Evolutionary conservation across 345 rosid genomes (phyloP).

Genomic region (Nasturtium officinale): DNA sequence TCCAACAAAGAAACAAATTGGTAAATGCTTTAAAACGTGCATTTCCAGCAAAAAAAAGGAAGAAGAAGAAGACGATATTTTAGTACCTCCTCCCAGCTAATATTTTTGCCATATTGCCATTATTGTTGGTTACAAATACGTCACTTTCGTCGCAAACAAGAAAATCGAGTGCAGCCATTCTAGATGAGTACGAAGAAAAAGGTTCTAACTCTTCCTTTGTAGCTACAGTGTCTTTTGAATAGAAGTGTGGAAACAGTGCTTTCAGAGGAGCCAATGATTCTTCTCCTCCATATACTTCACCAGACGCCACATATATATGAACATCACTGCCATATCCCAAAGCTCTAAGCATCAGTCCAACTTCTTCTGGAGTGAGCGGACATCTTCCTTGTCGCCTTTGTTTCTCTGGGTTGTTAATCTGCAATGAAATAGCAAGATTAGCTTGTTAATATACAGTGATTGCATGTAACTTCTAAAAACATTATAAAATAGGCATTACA

Average conservation of each 20-base stretch:
- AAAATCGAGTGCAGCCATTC: constrained; percentile 99
- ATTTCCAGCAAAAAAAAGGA: neutral
- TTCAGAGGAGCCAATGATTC: constrained; percentile 79
- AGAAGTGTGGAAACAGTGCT: constrained; percentile 84
- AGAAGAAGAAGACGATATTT: constrained; percentile 3
- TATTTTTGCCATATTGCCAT: constrained; percentile 96
- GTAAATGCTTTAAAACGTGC: neutral
- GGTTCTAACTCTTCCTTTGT: constrained; percentile 75
- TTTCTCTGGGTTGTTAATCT: constrained; percentile 80
- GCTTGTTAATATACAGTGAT: constrained; percentile 1
- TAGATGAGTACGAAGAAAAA: constrained; percentile 82
- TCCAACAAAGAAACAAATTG: constrained; percentile 6
- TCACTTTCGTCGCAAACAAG: constrained; percentile 95
- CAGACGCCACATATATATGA: constrained; percentile 93
- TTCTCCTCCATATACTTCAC: constrained; percentile 94
- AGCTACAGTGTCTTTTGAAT: constrained; percentile 81
- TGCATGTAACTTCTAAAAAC: neutral
- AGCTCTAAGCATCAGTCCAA: constrained; percentile 96
- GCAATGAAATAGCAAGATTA: constrained; percentile 34
- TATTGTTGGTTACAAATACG: constrained; percentile 94
- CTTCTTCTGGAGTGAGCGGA: constrained; percentile 96
- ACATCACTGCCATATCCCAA: constrained; percentile 90
- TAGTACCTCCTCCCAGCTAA: constrained; percentile 88
- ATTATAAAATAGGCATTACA: constrained; percentile 44
- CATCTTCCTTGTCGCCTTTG: constrained; percentile 98